Conservation (phyloP, 176 grass and related monocot species). For the Carex pumila region DNA sequence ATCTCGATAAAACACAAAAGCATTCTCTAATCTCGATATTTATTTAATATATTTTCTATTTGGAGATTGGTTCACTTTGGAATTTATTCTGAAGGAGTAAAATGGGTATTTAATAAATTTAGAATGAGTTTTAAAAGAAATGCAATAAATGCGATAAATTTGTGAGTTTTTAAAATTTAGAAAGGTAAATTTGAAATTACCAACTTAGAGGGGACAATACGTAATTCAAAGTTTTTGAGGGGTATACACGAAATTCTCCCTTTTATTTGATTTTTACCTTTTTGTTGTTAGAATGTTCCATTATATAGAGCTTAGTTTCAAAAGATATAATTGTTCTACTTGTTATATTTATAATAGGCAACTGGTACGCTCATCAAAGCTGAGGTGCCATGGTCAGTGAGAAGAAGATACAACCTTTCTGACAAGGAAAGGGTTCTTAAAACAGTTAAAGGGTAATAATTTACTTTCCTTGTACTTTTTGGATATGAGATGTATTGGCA, state of each 20-base stretch:
- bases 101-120: too few relatives aligned
- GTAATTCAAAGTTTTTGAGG: too few relatives aligned
- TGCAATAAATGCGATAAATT: too few relatives aligned
- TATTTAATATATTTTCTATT: too few relatives aligned
- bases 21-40: too few relatives aligned
- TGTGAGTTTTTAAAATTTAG: too few relatives aligned
- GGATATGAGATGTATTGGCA: not conserved
- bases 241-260: too few relatives aligned
- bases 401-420: conserved; percentile 63
- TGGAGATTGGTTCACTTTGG: not conserved
- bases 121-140: too few relatives aligned
- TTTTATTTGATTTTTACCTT: not conserved
- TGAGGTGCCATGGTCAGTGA: conserved; percentile 87
- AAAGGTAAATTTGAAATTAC: too few relatives aligned
- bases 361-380: conserved; percentile 72
- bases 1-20: too few relatives aligned
- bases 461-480: conserved; percentile 13
- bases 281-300: not conserved
- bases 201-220: too few relatives aligned
- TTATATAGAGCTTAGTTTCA: not conserved
- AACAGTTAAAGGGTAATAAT: conserved; percentile 93
- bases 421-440: conserved; percentile 92
- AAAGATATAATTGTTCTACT: conserved; percentile 6
- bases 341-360: conserved; percentile 30
- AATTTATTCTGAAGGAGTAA: not conserved